phyloP scores from a whole-genome alignment of 2,329 filamentous ascomycete species.

The Talaromyces sp. region DNA sequence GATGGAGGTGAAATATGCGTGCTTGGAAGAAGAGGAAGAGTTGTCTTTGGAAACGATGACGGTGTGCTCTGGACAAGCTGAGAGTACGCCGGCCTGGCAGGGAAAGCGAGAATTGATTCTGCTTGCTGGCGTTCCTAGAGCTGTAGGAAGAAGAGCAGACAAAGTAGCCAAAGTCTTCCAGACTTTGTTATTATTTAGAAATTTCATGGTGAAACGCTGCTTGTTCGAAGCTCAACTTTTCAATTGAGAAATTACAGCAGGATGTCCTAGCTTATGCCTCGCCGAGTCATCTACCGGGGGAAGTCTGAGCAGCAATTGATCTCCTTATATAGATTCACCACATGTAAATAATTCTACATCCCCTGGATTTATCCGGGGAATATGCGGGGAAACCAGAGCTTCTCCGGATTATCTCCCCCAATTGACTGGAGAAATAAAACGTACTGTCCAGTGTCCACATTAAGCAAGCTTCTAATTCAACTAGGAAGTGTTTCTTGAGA shows the following conservation, averaged over 20 bases:
- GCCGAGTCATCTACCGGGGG: background rate
- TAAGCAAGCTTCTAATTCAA: background rate
- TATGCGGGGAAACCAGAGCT: slow-evolving; percentile 8
- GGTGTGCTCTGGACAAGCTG: slow-evolving; percentile 31
- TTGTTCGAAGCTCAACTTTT: background rate
- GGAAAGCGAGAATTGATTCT: slow-evolving; percentile 20
- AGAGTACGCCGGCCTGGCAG: slow-evolving; percentile 28
- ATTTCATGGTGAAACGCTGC: background rate
- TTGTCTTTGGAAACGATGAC: slow-evolving; percentile 29
- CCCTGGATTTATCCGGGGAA: background rate
- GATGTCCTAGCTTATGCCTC: background rate
- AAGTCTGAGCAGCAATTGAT: background rate
- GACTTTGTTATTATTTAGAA: background rate
- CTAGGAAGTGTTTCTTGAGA: background rate
- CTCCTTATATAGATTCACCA: background rate
- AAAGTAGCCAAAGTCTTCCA: background rate
- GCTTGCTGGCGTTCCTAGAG: background rate
- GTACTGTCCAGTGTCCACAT: background rate
- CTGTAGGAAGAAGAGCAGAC: background rate
- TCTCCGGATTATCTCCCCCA: background rate
- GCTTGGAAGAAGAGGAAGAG: slow-evolving; percentile 14
- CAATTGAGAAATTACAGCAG: background rate
- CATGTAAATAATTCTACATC: background rate
- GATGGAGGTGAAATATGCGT: slow-evolving; percentile 39
- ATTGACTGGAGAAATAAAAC: background rate